Evolutionary conservation across 2,329 filamentous ascomycete genomes (phyloP).

Genomic region (Emmonsia crescens): DNA sequence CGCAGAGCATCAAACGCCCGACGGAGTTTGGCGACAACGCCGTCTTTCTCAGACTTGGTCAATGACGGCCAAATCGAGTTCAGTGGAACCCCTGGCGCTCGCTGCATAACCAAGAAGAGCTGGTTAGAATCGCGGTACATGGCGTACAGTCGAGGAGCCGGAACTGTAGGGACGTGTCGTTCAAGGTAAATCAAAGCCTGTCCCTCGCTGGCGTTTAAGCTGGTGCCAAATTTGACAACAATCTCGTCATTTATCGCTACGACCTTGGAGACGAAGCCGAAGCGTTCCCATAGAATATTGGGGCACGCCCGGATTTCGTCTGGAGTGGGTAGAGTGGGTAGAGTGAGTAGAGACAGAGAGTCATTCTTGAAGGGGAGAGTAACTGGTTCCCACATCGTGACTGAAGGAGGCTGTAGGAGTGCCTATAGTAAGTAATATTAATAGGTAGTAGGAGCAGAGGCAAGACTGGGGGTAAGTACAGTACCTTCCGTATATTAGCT

Average conservation of each 20-base stretch:
- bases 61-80: constrained; percentile 18
- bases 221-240: constrained; percentile 18
- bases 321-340: no score
- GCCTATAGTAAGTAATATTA: no score
- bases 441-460: no score
- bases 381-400: no score
- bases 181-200: constrained; percentile 20
- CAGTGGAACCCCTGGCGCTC: constrained; percentile 15
- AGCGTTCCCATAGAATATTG: no score
- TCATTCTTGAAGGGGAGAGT: no score
- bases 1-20: constrained; percentile 15
- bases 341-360: no score
- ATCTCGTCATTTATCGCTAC: constrained; percentile 18
- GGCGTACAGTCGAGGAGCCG: constrained; percentile 21
- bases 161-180: constrained; percentile 18
- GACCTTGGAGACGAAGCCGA: no score
- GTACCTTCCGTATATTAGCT: no score
- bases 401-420: no score
- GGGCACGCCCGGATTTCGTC: no score
- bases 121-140: constrained; percentile 18
- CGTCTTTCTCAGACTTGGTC: constrained; percentile 17
- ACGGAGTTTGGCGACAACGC: constrained; percentile 18
- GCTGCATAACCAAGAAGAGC: constrained; percentile 21
- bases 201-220: constrained; percentile 4
- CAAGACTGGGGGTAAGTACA: no score